Evolutionary conservation across 2,329 filamentous ascomycete species (phyloP), one percentile per base, ranked within the genome.

Genomic region (Colletotrichum agaves): DNA sequence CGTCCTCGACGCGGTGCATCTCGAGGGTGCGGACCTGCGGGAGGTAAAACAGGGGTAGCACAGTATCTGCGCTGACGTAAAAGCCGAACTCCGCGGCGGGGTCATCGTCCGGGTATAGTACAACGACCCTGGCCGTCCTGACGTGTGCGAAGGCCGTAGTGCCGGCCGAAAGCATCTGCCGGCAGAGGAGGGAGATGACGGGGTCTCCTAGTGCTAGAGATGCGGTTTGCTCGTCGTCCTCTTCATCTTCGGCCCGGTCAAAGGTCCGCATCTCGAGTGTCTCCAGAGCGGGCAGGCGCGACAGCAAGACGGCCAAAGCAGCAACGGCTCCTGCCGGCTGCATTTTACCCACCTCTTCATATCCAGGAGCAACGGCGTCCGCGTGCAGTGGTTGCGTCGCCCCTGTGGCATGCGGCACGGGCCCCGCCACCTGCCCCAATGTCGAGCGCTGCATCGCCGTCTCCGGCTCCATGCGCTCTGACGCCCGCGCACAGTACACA

Each of bases 1-100:
- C 39, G 15, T 62, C 60, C 6, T 62, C 41, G 19, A 47, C 50
- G 7, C 60, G 52, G 8, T 62, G 60, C 0, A 62, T 17, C 39
- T 62, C 60, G 11, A 62, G 7, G 15, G 10, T 62, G 11, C 15
- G 23, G 19, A 57, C 19, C 19, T n/a, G 41, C 15, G 60, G 60
- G 11, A 62, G 50, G 39, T 56, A 3, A 21, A 57, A 62, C 0
- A 62, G 13, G 3, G 60, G 50, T 6, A 47, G 15, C 5, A 62
- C 31, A 7, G 41, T 47, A 4, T 47, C 60, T 41, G n/a, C 10
- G 21, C 49, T 21, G 1, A 50, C 6, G 21, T 58, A 49, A 7
- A 2, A 49, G 21, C 15, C n/a, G 12, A 23, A 50, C 4, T 43
- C 43, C 10, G 19, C 31, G 10, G 3, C 12, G 0, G n/a, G 35